Base-by-base conservation (phyloP, 192 early-diverging fungal genomes). In the Coemansia sp. region DNA sequence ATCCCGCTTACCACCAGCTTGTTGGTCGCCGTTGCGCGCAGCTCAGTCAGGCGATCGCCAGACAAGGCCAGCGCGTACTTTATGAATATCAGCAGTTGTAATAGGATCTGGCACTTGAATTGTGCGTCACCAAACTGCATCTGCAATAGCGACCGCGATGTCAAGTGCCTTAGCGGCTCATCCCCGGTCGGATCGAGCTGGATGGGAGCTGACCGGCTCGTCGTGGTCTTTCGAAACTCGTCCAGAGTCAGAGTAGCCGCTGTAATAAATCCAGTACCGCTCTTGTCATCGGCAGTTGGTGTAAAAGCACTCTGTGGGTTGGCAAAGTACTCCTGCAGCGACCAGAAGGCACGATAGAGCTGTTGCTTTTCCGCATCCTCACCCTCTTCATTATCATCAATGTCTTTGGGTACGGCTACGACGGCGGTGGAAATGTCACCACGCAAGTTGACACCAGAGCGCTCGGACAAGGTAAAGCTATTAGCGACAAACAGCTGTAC, bases 401-500 rank as follows among this genome's bases (percentile, higher is more conserved):
- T 64, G 0, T 44, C 43, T 11, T 53, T 62, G 7, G 66, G 67
- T 55, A 17, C 17, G 37, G 43, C 53, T 28, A 61, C 59, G n/a
- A 61, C 59, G 37, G 17, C 35, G 17, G 3, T 40, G 6, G 37
- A 92, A 80, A 94, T 95, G 62, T 96, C 92, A 50, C 96, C 96
- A 6, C 89, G 84, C 44, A 94, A 72, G 46, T 98, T 98, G 61
- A 97, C 94, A 72, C 91, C 92, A 0, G 94, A 95, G 28, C 94
- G 89, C 73, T 98, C 96, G 1, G 87, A 87, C 32, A 98, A 82
- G 17, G 96, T 87, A 53, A 92, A 95, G 17, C 90, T 89, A 63
- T 89, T 93, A 13, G 95, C 90, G 3, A 98, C 86, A 68, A 95
- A 93, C 59, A 96, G 86, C 57, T 95, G 78, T 30, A 98, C 92